Evolutionary conservation across 78 protist species (phyloP), one percentile per base, ranked within the genome.

Genomic region (Chrysochromulina parva): DNA sequence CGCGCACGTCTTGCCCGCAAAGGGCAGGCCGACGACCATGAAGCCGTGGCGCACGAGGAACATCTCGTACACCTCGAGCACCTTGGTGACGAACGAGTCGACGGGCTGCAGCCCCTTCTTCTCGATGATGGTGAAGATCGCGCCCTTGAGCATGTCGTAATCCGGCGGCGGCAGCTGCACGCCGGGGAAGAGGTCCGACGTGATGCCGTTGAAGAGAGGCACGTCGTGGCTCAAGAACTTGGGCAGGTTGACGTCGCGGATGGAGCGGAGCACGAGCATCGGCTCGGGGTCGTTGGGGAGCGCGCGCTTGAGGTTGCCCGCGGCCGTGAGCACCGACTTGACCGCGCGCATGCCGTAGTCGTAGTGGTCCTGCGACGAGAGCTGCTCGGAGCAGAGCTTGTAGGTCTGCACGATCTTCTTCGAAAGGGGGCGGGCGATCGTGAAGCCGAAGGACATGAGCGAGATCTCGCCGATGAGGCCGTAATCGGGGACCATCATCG

Each of bases 401-500:
- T 52, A 50, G 38, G 85, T 24, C 26, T 54, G 28, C 26, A 84
- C 94, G 76, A 93, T 58, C 73, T 94, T 94, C n/a, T 54, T 78
- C 62, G 95, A 53, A n/a, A 89, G 65, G 11, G 78, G 28, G 80
- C 96, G 88, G 26, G 88, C 53, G 58, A 91, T 38, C 22, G 59
- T 13, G 88, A 96, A 97, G 11, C 98, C 99, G 82, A 89, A 96
- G 16, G 97, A 95, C 81, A 92, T 94, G 74, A 97, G 96, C 62
- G 92, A 73, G 67, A 98, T 97, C 93, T 98, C 98, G 4, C 96
- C 97, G 28, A 98, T 98, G 57, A 96, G 90, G 13, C 96, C 98
- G 81, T 96, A 96, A 92, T 96, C 97, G 14, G 99, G 99, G 16
- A 96, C 96, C 97, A 96, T 96, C 96, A 94, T 93, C 11, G 97